Percentiles rank a stretch among this genome's conserved stretches.
These are phyloP conservation scores for Backusella tuberculispora DNA, from an alignment of 192 early-diverging fungal genomes.

Conservation along the genomic window DNA sequence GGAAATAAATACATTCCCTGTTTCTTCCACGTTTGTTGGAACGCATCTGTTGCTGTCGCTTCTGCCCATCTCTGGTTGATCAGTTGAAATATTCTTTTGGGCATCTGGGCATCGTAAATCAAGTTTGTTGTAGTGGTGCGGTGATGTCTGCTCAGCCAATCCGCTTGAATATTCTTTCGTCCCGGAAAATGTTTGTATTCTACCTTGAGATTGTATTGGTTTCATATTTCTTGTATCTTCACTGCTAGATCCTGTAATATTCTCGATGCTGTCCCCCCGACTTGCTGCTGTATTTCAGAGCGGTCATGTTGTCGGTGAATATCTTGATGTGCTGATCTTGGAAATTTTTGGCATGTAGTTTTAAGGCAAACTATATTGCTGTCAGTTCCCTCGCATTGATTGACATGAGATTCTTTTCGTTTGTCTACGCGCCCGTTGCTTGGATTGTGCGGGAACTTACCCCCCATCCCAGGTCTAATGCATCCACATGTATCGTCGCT, in stretches of 20 bases:
- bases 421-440: slow-evolving; percentile 9
- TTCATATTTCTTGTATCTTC: slow-evolving; percentile 25
- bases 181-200: slow-evolving; percentile 16
- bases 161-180: slow-evolving; percentile 19
- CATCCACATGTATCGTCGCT: slow-evolving; percentile 15
- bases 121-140: background rate
- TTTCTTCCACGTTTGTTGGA: slow-evolving; percentile 25
- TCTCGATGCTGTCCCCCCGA: slow-evolving; percentile 24
- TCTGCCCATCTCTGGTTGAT: background rate
- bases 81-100: background rate
- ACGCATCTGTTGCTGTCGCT: slow-evolving; percentile 21
- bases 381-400: slow-evolving; percentile 27
- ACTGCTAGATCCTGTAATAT: slow-evolving; percentile 26
- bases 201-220: slow-evolving; percentile 4
- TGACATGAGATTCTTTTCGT: background rate
- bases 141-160: background rate
- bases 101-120: slow-evolving; percentile 2
- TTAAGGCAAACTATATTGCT: slow-evolving; percentile 11
- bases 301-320: slow-evolving; percentile 29
- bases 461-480: slow-evolving; percentile 27
- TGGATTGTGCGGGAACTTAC: background rate
- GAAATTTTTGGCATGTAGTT: slow-evolving; percentile 1
- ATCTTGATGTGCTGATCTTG: background rate
- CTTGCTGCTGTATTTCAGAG: slow-evolving; percentile 28
- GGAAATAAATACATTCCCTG: slow-evolving; percentile 24